Conservation (phyloP, 2,329 filamentous ascomycete genomes). For the Fusarium nematophilum region DNA sequence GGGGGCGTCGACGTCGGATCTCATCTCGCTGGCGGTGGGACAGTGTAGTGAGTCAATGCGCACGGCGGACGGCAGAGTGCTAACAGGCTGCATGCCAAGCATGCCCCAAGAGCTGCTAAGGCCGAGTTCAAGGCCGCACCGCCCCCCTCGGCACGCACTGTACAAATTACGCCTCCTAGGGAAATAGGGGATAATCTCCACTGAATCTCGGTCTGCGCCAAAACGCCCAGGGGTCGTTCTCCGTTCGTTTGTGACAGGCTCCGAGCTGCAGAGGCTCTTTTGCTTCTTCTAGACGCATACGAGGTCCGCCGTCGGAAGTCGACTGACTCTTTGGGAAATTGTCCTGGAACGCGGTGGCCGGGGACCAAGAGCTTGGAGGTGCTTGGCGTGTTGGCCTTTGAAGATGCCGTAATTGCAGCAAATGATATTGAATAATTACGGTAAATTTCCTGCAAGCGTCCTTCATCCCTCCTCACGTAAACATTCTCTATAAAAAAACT, state of each 20-base stretch:
- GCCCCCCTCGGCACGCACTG: conserved; percentile 23
- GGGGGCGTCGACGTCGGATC: conserved; percentile 16
- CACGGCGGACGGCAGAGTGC: conserved; percentile 25
- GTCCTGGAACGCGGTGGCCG: conserved; percentile 25
- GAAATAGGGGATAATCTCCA: conserved; percentile 46
- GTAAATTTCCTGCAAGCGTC: conserved; percentile 1
- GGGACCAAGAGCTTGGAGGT: neutral
- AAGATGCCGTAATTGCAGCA: conserved; percentile 11
- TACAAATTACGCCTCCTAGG: conserved; percentile 10
- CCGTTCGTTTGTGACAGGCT: conserved; percentile 17
- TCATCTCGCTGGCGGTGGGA: conserved; percentile 45
- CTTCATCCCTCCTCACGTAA: neutral
- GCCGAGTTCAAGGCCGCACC: too few relatives aligned
- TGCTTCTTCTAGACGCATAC: conserved; percentile 29
- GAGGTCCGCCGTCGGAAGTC: conserved; percentile 13
- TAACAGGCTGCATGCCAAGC: conserved; percentile 14
- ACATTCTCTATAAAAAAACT: conserved; percentile 1
- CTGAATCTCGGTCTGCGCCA: conserved; percentile 33
- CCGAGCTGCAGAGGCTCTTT: conserved; percentile 12
- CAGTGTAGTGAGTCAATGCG: conserved; percentile 33
- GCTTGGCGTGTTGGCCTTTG: neutral
- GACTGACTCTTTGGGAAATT: conserved; percentile 35
- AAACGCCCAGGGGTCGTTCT: conserved; percentile 34
- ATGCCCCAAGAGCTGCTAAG: too few relatives aligned
- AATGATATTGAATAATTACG: conserved; percentile 4